A percentile compares a stretch with the other conserved stretches of the same genome.
Evolutionary conservation across 768 basidiomycete species (phyloP).

Genomic region (Hygrocybe punicea): DNA sequence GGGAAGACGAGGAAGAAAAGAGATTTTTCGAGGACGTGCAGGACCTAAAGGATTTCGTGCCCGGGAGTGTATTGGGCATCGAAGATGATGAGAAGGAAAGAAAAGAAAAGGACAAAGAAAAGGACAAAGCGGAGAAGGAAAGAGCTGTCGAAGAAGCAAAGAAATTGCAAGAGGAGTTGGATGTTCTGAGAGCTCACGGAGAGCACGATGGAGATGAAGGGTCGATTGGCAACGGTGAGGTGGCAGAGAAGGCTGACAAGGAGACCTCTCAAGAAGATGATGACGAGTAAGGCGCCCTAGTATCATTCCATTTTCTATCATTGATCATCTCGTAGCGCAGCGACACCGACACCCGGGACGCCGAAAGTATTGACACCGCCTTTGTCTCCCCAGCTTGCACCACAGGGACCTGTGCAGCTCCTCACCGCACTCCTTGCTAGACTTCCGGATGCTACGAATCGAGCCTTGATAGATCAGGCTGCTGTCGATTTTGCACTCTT

Average conservation of each 20-base stretch:
- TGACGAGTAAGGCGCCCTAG: conserved; percentile 42
- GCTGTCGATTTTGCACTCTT: conserved; percentile 95
- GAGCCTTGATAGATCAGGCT: conserved; percentile 84
- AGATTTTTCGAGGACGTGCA: conserved; percentile 46
- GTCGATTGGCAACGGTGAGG: conserved; percentile 6
- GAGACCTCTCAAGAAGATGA: conserved; percentile 28
- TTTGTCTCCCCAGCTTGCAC: conserved; percentile 65
- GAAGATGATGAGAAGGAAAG: conserved; percentile 26
- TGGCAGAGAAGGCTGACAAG: conserved; percentile 9
- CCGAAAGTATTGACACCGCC: conserved; percentile 60
- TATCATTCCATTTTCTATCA: background rate
- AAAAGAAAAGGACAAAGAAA: conserved; percentile 2
- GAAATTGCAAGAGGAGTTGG: conserved; percentile 75
- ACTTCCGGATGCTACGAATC: conserved; percentile 91
- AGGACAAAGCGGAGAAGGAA: conserved; percentile 43
- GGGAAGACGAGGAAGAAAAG: conserved; percentile 7
- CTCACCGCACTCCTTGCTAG: conserved; percentile 87
- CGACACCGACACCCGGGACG: conserved; percentile 67
- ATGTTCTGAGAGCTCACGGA: conserved; percentile 46
- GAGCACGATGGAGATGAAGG: conserved; percentile 27
- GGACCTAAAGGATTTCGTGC: conserved; percentile 54
- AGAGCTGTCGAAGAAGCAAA: conserved; percentile 65
- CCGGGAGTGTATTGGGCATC: conserved; percentile 73
- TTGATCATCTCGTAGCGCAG: conserved; percentile 34
- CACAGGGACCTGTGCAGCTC: conserved; percentile 90